Percentiles rank a stretch among this genome's conserved stretches.
Evolutionary conservation across 2,329 filamentous ascomycete genomes (phyloP).

Genomic region (Cordyceps farinosa): DNA sequence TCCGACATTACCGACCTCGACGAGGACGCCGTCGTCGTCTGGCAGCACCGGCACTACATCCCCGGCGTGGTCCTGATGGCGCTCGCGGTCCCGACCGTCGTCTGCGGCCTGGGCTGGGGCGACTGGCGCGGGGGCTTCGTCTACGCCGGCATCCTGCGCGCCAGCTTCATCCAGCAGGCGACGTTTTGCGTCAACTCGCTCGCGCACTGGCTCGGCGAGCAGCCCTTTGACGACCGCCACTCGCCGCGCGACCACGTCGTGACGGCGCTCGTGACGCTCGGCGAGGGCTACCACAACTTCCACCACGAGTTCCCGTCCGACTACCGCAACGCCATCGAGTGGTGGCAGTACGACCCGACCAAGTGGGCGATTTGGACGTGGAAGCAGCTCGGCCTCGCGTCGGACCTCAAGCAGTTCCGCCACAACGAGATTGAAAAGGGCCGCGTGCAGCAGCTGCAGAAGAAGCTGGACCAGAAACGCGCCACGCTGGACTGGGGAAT

Average conservation of each 20-base stretch:
- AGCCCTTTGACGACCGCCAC: slow-evolving; percentile 91
- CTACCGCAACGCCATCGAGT: slow-evolving; percentile 87
- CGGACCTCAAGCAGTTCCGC: slow-evolving; percentile 86
- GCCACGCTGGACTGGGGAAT: slow-evolving; percentile 79
- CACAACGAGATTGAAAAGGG: slow-evolving; percentile 91
- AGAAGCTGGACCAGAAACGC: slow-evolving; percentile 89
- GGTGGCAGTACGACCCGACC: slow-evolving; percentile 88
- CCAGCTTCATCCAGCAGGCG: slow-evolving; percentile 88
- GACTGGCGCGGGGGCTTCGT: slow-evolving; percentile 80
- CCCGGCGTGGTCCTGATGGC: slow-evolving; percentile 76
- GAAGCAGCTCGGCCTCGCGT: slow-evolving; percentile 81
- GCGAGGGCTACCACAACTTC: slow-evolving; percentile 93
- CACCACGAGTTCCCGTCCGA: slow-evolving; percentile 93
- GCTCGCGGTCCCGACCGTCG: slow-evolving; percentile 68
- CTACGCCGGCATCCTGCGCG: slow-evolving; percentile 79
- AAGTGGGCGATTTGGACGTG: slow-evolving; percentile 85
- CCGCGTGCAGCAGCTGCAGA: slow-evolving; percentile 81
- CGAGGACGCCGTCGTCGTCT: slow-evolving; percentile 79
- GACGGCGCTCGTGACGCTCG: slow-evolving; percentile 79
- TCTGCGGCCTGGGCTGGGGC: slow-evolving; percentile 74
- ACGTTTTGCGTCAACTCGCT: slow-evolving; percentile 93
- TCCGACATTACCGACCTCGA: slow-evolving; percentile 87
- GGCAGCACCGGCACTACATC: slow-evolving; percentile 85
- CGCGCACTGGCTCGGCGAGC: slow-evolving; percentile 86
- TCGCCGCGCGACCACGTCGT: slow-evolving; percentile 84